Base-by-base conservation (phyloP, 2,329 filamentous ascomycete species). In the Ophiostoma piceae region DNA sequence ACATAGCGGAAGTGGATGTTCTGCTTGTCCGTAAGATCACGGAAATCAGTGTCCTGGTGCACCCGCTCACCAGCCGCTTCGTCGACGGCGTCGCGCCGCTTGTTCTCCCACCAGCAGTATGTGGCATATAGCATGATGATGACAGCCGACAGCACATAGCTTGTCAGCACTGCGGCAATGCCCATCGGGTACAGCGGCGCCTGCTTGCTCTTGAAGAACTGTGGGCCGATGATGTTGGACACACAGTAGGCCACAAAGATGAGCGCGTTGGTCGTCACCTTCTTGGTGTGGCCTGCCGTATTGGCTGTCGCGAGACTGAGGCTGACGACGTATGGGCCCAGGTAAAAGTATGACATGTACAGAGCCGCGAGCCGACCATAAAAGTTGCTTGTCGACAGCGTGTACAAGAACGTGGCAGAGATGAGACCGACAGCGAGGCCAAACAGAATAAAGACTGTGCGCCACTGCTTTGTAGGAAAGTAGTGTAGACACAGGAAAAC, bases 151-250 rank as follows among this genome's bases (percentile, higher is more conserved):
- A 84, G 74, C 0, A 80, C 80, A 62, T 65, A 72, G 47, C 68
- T 68, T n/a, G 54, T 47, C 11, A 72, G 68, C 8, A 64, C 67
- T 88, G 88, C 76, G 86, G 89, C 80, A 73, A 89, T 88, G 0
- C 86, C 88, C 51, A 85, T 87, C 62, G 84, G 82, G 75, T 90
- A 91, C 1, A 82, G 78, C 0, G 88, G 88, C 0, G 82, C 81
- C 74, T 90, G 85, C 62, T 77, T 78, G n/a, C 80, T 78, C 19
- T 85, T 78, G 78, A 88, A 89, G 2, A 88, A 81, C 78, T 88
- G 86, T 2, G 86, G 84, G 1, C 83, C 82, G 35, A 75, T 74
- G 54, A 85, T 84, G 72, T 87, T 87, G 35, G 84, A 85, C 2
- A 82, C 79, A 67, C 82, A 84, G 71, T 84, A 85, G 4, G 79